Base-by-base conservation (phyloP, 345 rosid genomes). In the Cardamine chenopodiifolia region DNA sequence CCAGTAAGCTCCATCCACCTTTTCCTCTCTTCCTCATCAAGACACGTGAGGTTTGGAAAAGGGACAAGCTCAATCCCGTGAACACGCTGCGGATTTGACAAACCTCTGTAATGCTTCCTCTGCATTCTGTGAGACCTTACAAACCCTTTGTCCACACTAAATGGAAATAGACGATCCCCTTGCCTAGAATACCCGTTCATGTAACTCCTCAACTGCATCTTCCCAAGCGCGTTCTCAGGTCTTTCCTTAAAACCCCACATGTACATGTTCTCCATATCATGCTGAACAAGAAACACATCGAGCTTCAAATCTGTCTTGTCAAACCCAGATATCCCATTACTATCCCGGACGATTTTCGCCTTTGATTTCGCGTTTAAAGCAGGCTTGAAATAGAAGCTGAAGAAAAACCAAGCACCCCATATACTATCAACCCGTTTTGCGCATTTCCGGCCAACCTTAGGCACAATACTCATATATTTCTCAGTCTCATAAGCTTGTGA, bases 361-460 rank as follows among this genome's bases (percentile, higher is more conserved):
- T 95, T 95, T 0, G 99, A 90, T 64, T 89, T 95, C 68, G 92
- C 99, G 72, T 84, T 89, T 63, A 95, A 65, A 9, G 84, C 90
- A 56, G 99, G 99, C 85, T 82, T 92, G 75, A 95, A 95, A 79
- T 92, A 95, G 77, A 90, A 95, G 71, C 86, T 95, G 58, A 95
- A 95, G 84, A 95, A 95, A 70, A 95, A 85, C 99, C 99, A 95
- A 45, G 98, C 99, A 69, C 98, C 98, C 98, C 99, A 92, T n/a
- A 86, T 82, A 39, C 97, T 92, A 69, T 95, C 98, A 7, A 86
- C 81, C 54, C 99, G 83, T 64, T 92, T 92, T 0, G 86, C 87
- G 35, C 92, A 94, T 81, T 94, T 94, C 49, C 91, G 55, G 12
- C 85, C 87, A 29, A 62, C 80, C 75, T 90, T 95, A 11, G 98